A percentile compares a stretch with the other conserved stretches of the same genome.
These are phyloP conservation scores for Eudorina sp. DNA, from an alignment of 139 green algal genomes.

Conservation along the genomic window DNA sequence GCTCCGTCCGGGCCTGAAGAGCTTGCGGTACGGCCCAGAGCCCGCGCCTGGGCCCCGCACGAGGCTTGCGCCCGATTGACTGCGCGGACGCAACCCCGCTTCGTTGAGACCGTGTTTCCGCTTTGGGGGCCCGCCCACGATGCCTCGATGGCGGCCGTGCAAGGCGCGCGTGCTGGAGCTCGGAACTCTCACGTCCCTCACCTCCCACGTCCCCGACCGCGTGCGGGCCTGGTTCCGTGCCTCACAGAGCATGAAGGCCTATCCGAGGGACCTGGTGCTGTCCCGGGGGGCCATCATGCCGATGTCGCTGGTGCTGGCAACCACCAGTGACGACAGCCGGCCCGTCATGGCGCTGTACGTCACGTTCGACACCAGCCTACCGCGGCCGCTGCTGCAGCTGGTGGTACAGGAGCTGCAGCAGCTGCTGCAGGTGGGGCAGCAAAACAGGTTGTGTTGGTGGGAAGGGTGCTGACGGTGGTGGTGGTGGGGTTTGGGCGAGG, in stretches of 20 bases:
- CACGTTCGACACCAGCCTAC: background rate
- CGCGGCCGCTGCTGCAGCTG: background rate
- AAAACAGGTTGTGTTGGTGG: background rate
- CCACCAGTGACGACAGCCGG: background rate
- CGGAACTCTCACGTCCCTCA: too few relatives aligned
- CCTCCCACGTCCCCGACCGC: background rate
- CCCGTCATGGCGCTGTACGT: constrained; percentile 23
- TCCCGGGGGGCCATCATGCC: background rate
- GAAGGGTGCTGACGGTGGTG: too few relatives aligned
- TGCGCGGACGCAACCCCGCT: too few relatives aligned
- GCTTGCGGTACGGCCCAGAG: too few relatives aligned
- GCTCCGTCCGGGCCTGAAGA: too few relatives aligned
- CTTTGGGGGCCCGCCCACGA: too few relatives aligned
- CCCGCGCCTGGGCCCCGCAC: too few relatives aligned
- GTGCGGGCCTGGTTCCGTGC: background rate
- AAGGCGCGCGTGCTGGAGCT: too few relatives aligned
- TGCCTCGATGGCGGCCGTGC: too few relatives aligned
- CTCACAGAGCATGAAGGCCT: constrained; percentile 36
- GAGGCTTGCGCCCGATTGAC: too few relatives aligned
- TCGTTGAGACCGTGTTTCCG: too few relatives aligned
- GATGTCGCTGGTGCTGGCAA: constrained; percentile 9
- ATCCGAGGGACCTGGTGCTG: constrained; percentile 36
- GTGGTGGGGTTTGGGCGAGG: too few relatives aligned
- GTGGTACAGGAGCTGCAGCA: constrained; percentile 30
- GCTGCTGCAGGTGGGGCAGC: constrained; percentile 29